Percentiles rank a stretch among this genome's conserved stretches.
phyloP scores from a whole-genome alignment of 768 basidiomycete genomes.

The Pisolithus tinctorius region DNA sequence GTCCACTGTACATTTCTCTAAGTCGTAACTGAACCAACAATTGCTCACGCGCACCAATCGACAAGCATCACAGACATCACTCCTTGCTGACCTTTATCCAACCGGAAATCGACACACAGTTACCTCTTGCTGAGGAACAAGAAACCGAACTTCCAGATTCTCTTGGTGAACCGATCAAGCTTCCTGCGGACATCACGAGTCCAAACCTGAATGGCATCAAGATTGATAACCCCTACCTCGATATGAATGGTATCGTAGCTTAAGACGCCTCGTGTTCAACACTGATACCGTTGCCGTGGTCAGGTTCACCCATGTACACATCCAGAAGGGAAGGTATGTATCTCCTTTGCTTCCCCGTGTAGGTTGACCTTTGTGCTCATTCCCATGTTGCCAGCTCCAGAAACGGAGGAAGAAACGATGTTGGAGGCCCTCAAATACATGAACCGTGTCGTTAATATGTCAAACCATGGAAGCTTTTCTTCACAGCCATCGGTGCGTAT shows the following conservation, averaged over 20 bases:
- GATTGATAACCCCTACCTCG: constrained; percentile 94
- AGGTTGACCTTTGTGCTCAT: not conserved
- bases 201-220: constrained; percentile 95
- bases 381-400: constrained; percentile 71
- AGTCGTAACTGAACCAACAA: too few species aligned
- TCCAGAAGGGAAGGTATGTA: constrained; percentile 84
- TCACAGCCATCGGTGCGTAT: constrained; percentile 92
- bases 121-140: constrained; percentile 76
- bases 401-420: constrained; percentile 99
- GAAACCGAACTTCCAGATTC: constrained; percentile 61
- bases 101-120: constrained; percentile 35
- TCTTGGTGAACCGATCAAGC: constrained; percentile 56
- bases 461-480: constrained; percentile 86
- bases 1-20: too few species aligned
- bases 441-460: constrained; percentile 97
- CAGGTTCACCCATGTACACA: constrained; percentile 99
- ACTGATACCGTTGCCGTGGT: not conserved
- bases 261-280: not conserved
- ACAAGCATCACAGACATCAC: too few species aligned
- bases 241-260: constrained; percentile 97
- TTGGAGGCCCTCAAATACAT: constrained; percentile 94
- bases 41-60: too few species aligned
- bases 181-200: constrained; percentile 71
- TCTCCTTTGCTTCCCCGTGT: not conserved
- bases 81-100: too few species aligned